Percentiles rank a stretch among this genome's conserved stretches.
phyloP scores from a whole-genome alignment of 2,329 filamentous ascomycete species.

The Alternaria tenuissima region DNA sequence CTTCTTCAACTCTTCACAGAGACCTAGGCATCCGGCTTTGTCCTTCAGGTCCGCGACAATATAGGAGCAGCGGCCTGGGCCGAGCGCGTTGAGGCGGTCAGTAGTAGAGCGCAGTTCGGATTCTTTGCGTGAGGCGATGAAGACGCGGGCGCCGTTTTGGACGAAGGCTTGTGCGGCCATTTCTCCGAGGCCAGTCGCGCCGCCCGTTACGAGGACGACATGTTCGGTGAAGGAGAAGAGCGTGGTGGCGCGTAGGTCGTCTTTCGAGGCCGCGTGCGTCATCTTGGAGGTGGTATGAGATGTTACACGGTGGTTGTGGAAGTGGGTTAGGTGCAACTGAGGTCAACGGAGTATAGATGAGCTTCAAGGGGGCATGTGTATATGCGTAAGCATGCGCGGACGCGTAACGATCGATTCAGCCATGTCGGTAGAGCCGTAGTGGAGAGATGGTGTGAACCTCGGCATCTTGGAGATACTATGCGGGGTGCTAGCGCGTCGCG shows the following conservation, averaged over 20 bases:
- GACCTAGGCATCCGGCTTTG: slow-evolving; percentile 59
- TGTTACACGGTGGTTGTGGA: not conserved
- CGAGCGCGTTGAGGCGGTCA: slow-evolving; percentile 59
- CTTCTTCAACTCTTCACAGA: slow-evolving; percentile 60
- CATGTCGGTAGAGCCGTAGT: slow-evolving; percentile 23
- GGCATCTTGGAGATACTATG: slow-evolving; percentile 17
- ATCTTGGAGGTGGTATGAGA: slow-evolving; percentile 21
- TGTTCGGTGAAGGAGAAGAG: slow-evolving; percentile 49
- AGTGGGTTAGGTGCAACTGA: not conserved
- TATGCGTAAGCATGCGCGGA: slow-evolving; percentile 2
- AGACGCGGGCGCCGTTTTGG: slow-evolving; percentile 61
- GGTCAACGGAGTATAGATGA: not conserved
- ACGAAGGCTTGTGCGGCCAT: slow-evolving; percentile 65
- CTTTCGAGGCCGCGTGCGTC: slow-evolving; percentile 42
- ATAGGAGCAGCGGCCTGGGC: slow-evolving; percentile 61
- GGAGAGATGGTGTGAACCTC: slow-evolving; percentile 29
- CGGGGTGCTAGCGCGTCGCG: slow-evolving; percentile 11
- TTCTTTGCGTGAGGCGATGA: slow-evolving; percentile 63
- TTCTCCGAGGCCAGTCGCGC: slow-evolving; percentile 61
- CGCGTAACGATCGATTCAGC: slow-evolving; percentile 4
- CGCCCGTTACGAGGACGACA: slow-evolving; percentile 61
- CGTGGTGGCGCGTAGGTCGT: slow-evolving; percentile 43
- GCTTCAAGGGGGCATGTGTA: not conserved
- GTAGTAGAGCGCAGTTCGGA: slow-evolving; percentile 58
- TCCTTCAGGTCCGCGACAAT: slow-evolving; percentile 62